Conservation (phyloP, 371 early-diverging fungal genomes). For the Fennellomyces sp. region DNA sequence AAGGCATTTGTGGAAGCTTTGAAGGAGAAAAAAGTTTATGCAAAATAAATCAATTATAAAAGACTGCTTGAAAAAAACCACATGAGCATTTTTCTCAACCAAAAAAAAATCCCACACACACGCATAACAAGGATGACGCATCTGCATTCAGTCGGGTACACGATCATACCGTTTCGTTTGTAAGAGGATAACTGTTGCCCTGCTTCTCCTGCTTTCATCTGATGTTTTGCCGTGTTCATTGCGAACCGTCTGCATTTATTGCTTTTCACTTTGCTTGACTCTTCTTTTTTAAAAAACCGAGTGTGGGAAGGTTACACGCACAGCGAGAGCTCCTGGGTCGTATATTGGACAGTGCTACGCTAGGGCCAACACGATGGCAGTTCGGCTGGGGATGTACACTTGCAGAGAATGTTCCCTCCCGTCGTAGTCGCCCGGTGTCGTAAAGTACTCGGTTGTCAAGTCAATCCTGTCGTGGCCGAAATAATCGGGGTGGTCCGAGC, state of each 20-base stretch:
- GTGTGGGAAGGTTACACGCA: constrained; percentile 3
- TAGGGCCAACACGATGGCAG: constrained; percentile 61
- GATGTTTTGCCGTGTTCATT: too few relatives aligned
- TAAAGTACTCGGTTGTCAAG: constrained; percentile 57
- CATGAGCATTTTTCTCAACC: not conserved
- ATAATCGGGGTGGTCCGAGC: constrained; percentile 76
- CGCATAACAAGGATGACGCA: not conserved
- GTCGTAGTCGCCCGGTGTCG: constrained; percentile 73
- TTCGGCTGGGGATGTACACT: constrained; percentile 79
- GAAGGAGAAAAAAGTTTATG: constrained; percentile 2
- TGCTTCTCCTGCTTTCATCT: too few relatives aligned
- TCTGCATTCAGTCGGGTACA: too few relatives aligned
- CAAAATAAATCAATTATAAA: not conserved
- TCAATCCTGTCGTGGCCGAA: constrained; percentile 87
- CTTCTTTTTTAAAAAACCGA: not conserved
- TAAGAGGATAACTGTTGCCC: too few relatives aligned
- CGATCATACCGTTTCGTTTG: too few relatives aligned
- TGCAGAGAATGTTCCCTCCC: constrained; percentile 76
- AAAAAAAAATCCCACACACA: constrained; percentile 1
- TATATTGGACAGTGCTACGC: not conserved
- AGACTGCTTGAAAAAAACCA: constrained; percentile 2
- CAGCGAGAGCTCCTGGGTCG: not conserved
- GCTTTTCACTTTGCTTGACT: not conserved
- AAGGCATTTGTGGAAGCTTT: not conserved
- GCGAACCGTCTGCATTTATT: too few relatives aligned